Percentiles rank a stretch among this genome's conserved stretches.
Conservation (phyloP, 805 yeast species). For the Myxozyma neglecta region DNA sequence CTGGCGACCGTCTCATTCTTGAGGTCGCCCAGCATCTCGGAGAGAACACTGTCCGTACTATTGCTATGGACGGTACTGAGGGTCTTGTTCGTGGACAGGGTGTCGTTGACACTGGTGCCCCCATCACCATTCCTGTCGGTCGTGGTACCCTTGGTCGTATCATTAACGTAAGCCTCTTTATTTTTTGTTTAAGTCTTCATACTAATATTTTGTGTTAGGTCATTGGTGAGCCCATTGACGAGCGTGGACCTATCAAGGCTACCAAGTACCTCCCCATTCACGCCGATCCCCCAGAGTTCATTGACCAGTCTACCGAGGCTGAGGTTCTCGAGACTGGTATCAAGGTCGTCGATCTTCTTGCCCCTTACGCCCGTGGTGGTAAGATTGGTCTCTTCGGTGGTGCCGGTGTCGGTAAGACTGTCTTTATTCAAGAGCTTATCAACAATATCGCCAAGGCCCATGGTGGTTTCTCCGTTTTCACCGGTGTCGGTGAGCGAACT, state of each 20-base stretch:
- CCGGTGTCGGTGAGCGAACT: slow-evolving; percentile 99
- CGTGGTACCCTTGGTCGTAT: slow-evolving; percentile 99
- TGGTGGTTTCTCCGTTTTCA: slow-evolving; percentile 99
- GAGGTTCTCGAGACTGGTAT: slow-evolving; percentile 99
- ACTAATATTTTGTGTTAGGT: slow-evolving; percentile 20
- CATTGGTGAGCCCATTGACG: slow-evolving; percentile 99
- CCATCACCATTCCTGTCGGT: slow-evolving; percentile 99
- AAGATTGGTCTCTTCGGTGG: slow-evolving; percentile 99
- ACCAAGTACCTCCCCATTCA: slow-evolving; percentile 96
- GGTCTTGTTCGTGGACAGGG: slow-evolving; percentile 97
- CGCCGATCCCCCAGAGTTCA: slow-evolving; percentile 95
- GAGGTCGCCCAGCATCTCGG: slow-evolving; percentile 99
- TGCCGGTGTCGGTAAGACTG: slow-evolving; percentile 99
- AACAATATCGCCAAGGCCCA: slow-evolving; percentile 99
- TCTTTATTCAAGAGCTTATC: slow-evolving; percentile 98
- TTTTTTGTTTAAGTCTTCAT: too few relatives aligned
- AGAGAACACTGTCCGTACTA: slow-evolving; percentile 99
- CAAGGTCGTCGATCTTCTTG: slow-evolving; percentile 97
- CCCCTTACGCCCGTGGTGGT: slow-evolving; percentile 99
- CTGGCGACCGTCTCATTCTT: slow-evolving; percentile 77
- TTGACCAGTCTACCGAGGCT: slow-evolving; percentile 95
- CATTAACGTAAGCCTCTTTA: slow-evolving; percentile 62
- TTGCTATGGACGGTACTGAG: slow-evolving; percentile 99
- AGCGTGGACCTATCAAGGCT: slow-evolving; percentile 96
- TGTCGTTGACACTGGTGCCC: slow-evolving; percentile 94